These are phyloP conservation scores for Coemansia furcata DNA, from an alignment of 192 early-diverging fungal species.

Conservation along the genomic window DNA sequence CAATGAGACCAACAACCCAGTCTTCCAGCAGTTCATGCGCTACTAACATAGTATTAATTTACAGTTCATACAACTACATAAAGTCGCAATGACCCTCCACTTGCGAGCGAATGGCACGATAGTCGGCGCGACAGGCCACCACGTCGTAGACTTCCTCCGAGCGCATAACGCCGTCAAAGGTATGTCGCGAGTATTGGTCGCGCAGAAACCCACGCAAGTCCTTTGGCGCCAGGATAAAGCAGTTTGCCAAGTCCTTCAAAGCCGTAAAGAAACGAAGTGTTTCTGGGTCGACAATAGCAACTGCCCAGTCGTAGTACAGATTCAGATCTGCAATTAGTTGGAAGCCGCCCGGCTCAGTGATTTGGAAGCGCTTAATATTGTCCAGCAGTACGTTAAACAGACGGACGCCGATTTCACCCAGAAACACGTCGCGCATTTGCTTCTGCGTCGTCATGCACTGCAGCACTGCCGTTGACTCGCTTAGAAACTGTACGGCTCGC, in stretches of 20 bases:
- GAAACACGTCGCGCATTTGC: slow-evolving; percentile 85
- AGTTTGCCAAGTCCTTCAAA: slow-evolving; percentile 52
- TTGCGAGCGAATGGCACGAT: slow-evolving; percentile 41
- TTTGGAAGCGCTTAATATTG: slow-evolving; percentile 76
- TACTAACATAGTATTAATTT: slow-evolving; percentile 9
- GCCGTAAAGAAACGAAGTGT: slow-evolving; percentile 45
- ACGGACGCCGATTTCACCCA: slow-evolving; percentile 82
- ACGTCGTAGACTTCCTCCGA: slow-evolving; percentile 54
- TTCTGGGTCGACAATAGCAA: slow-evolving; percentile 28
- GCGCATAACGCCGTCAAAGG: slow-evolving; percentile 54
- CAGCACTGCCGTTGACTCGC: slow-evolving; percentile 71
- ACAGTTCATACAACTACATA: slow-evolving; percentile 27
- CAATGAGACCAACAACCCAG: slow-evolving; percentile 89
- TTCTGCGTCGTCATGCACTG: slow-evolving; percentile 72
- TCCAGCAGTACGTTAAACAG: slow-evolving; percentile 85
- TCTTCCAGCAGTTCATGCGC: slow-evolving; percentile 83
- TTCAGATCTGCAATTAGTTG: slow-evolving; percentile 73
- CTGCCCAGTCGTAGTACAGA: slow-evolving; percentile 51
- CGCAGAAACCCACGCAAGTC: slow-evolving; percentile 45
- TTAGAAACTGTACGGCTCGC: slow-evolving; percentile 74
- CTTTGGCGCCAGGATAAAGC: slow-evolving; percentile 50
- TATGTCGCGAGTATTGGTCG: slow-evolving; percentile 44
- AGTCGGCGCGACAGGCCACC: slow-evolving; percentile 52
- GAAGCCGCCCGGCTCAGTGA: slow-evolving; percentile 83
- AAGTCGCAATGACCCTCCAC: slow-evolving; percentile 55